Evolutionary conservation across 345 rosid species (phyloP), one percentile per base, ranked within the genome.

Genomic region (Salix exigua): DNA sequence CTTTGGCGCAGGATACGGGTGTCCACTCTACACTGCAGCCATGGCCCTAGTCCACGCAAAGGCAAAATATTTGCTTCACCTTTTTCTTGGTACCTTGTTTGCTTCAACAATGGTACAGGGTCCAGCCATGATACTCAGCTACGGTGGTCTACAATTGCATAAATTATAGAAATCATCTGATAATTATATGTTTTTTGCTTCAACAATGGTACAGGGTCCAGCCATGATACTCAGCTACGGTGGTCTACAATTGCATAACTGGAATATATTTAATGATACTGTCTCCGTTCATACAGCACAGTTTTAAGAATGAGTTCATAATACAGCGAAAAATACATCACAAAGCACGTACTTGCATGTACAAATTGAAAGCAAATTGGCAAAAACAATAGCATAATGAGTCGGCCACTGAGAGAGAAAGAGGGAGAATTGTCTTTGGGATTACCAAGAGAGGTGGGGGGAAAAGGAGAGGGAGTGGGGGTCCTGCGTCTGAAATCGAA

Each of bases 1-100:
- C 87, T 85, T 80, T 83, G 82, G 86, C 82, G 80, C 73, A 81
- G 85, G 90, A 87, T 85, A 80, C 86, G 85, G 88, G 87, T 84
- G 82, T 82, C 82, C 61, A 42, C 80, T 64, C 44, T 68, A 42
- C 80, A 67, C 44, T 68, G 63, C 63, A 58, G 23, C 63, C 62
- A 80, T 72, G 79, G 75, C 64, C 70, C 72, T 82, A 85, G 76
- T 40, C 76, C 65, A 70, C 63, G 79, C 66, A n/a, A 81, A 71
- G 66, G 72, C 4, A n/a, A 42, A 26, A 42, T 31, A 33, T 65
- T 77, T 74, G 66, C 78, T 77, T 72, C 77, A 72, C 73, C 72
- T 73, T 79, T 61, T 81, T 66, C 50, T 73, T 72, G 30, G 48
- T 74, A 51, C 68, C 44, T 79, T 62, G 65, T 71, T 68, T 71